phyloP scores from a whole-genome alignment of 495 filamentous ascomycete genomes.

The Podospora didyma region DNA sequence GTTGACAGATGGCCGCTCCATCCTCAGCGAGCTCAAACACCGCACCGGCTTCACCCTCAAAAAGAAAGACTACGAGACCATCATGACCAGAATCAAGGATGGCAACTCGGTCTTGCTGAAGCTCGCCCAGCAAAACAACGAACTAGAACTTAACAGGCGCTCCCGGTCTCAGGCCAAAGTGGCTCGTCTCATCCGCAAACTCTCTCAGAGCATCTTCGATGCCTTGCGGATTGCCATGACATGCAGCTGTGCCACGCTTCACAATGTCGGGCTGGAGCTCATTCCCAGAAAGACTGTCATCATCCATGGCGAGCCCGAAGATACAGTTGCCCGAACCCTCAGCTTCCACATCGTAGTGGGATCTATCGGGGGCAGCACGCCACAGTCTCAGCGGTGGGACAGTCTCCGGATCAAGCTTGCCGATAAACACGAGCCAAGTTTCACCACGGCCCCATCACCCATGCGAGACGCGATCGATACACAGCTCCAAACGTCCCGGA shows the following conservation, averaged over 20 bases:
- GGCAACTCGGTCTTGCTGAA: conserved; percentile 3
- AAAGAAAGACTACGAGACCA: conserved; percentile 4
- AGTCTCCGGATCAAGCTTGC: not conserved
- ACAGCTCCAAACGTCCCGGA: not conserved
- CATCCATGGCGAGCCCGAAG: not conserved
- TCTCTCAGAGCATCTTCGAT: conserved; percentile 1
- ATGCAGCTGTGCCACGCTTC: not conserved
- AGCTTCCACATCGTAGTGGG: conserved; percentile 1
- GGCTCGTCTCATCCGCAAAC: not conserved
- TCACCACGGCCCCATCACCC: not conserved
- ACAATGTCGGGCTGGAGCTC: conserved; percentile 4
- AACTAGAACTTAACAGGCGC: not conserved
- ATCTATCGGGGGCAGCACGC: not conserved
- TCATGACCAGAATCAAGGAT: conserved; percentile 1
- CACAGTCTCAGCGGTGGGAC: not conserved
- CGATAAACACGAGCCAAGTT: not conserved
- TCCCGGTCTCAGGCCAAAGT: conserved; percentile 4
- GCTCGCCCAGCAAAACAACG: conserved; percentile 2
- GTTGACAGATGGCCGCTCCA: conserved; percentile 2
- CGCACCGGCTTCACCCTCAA: conserved; percentile 2
- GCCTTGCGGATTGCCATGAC: not conserved
- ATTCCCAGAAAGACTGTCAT: conserved; percentile 1
- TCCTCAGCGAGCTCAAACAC: conserved; percentile 2
- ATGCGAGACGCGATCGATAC: not conserved
- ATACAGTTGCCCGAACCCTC: conserved; percentile 5